Evolutionary conservation across 176 grass and related monocot genomes (phyloP).

Genomic region (Areca catechu): DNA sequence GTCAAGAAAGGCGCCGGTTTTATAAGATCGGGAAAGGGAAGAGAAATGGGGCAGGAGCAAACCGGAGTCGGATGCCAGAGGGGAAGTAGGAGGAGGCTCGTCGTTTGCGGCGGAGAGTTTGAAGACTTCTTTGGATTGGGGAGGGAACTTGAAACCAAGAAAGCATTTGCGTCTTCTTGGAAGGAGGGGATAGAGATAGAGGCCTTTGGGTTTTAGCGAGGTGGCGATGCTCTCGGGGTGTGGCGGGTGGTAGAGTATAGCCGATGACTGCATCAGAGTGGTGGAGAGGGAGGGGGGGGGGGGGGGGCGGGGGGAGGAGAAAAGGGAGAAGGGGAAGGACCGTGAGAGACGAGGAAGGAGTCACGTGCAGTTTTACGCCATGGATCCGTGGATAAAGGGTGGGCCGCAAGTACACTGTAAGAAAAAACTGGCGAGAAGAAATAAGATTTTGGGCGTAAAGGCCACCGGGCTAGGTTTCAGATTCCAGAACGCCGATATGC

Average conservation of each 20-base stretch:
- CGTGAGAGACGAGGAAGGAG: too few species aligned
- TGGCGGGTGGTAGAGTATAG: not conserved
- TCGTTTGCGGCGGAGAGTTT: constrained; percentile 23
- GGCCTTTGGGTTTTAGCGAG: constrained; percentile 7
- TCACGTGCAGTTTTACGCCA: too few species aligned
- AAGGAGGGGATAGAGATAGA: constrained; percentile 5
- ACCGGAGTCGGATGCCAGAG: constrained; percentile 13
- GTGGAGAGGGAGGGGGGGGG: not conserved
- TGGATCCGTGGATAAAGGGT: too few species aligned
- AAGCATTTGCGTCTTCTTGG: constrained; percentile 1
- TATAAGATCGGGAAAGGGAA: not conserved
- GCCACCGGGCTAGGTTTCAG: too few species aligned
- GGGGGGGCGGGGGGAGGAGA: not conserved
- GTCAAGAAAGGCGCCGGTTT: too few species aligned
- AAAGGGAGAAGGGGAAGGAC: not conserved
- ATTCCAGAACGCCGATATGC: too few species aligned
- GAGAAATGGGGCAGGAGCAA: not conserved
- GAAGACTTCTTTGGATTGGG: not conserved
- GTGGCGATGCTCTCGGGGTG: constrained; percentile 3
- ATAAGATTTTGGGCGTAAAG: too few species aligned
- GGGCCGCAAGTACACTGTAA: too few species aligned
- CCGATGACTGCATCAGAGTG: constrained; percentile 16
- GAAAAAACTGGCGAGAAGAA: too few species aligned
- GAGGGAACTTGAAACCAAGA: not conserved
- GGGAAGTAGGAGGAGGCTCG: constrained; percentile 21